Base-by-base conservation (phyloP, 495 filamentous ascomycete species). In the Staphylotrichum tortipilum region DNA sequence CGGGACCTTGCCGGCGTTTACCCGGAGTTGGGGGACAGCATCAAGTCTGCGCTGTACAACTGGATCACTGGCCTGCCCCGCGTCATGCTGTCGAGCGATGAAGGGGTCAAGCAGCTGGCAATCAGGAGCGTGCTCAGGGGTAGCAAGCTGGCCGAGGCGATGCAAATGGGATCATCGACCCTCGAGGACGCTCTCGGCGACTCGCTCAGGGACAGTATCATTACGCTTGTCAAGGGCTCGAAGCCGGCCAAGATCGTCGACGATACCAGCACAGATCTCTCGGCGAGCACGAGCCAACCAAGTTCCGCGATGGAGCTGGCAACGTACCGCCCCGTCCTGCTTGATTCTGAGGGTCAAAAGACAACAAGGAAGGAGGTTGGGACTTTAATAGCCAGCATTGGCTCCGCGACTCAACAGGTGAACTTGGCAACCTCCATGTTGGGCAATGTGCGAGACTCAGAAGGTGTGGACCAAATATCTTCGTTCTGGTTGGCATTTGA, bases 401-500 rank as follows among this genome's bases (percentile, higher is more conserved):
- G 75, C 12, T 68, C 73, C 14, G 47, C 63, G 9, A 46, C 66
- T 14, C 69, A 70, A 37, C 74, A 72, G 39, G 52, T 68, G 8
- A 69, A 57, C 33, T 56, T 81, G 18, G 82, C 81, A 17, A 67
- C 75, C 15, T 68, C 77, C 3, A 75, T 88, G 59, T 68, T 86
- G 26, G 75, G 75, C 19, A 74, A 79, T 29, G 63, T 85, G 22
- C 73, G 78, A 47, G 69, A 73, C 41, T 70, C 72, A 9, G 68
- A 75, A 9, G 79, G 78, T 4, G 63, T 73, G 15, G 71, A 77
- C 10, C 71, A 78, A 36, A 55, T 92, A 29, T 79, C 88, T 14
- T 82, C 81, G 11, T 81, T 90, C 58, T 98, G 94, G 94, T 72
- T 97, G 9, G 75, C 84, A 1, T 77, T 89, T 47, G 80, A 84